Base-by-base conservation (phyloP, 257 asterid genomes). In the Scutellaria barbata region DNA sequence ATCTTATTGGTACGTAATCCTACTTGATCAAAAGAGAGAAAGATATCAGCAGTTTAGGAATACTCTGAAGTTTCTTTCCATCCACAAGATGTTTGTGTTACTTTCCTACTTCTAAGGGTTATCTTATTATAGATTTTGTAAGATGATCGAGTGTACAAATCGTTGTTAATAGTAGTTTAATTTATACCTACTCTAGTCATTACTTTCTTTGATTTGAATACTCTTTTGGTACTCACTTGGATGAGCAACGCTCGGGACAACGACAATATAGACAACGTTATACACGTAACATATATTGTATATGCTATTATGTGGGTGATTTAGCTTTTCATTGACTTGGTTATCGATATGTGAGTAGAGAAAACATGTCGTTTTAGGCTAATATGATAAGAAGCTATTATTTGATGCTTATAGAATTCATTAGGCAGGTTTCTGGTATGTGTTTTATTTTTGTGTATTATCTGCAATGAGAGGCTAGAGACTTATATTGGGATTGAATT, bases 111-210 rank as follows among this genome's bases (percentile, higher is more conserved):
- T 59, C n/a, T 59, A 13, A 35, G 25, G 47, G 0, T 35, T 37
- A 39, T 59, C 22, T 2, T 30, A 30, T 4, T 30, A 30, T 30
- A 30, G 5, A 30, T 59, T 35, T 14, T 18, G 14, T 22, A 55
- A 22, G 33, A 55, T 5, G 5, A 2, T 30, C 14, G 37, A 25
- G 39, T 55, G 1, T 45, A 3, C 3, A 10, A 45, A 10, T 45
- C 51, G 5, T 45, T 45, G n/a, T 3, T 3, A 9, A 11, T 45
- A 45, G 5, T 58, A 22, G 13, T 8, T 6, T 30, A 30, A 30
- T 30, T 58, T 58, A 12, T 35, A 14, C 42, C 64, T 57, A 50
- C 56, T 50, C 14, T 50, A 50, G 51, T 45, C 51, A 45, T 45
- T 45, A 11, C 5, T 41, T 41, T 10, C 11, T 41, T 41, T 41